Percentiles rank a stretch among this genome's conserved stretches.
phyloP scores from a whole-genome alignment of 306 rosid genomes.

The Lotus japonicus region DNA sequence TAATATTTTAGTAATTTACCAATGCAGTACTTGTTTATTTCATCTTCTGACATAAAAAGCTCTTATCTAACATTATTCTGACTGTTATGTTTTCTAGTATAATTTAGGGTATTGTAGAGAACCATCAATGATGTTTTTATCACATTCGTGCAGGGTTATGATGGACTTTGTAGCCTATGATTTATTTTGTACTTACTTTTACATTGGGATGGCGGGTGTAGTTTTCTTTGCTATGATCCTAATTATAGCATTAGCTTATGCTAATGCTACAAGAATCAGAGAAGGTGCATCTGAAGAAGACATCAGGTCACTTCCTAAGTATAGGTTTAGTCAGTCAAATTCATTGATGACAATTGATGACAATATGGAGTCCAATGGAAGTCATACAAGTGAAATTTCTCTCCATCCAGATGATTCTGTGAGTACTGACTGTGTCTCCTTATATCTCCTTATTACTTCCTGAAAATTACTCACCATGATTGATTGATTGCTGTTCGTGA shows the following conservation, averaged over 20 bases:
- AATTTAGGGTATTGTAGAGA: neutral
- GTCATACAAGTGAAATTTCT: constrained; percentile 38
- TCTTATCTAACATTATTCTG: neutral
- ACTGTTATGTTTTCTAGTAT: neutral
- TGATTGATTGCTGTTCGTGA: no score
- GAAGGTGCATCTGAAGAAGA: constrained; percentile 87
- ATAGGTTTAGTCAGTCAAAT: constrained; percentile 52
- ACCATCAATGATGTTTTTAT: constrained; percentile 1
- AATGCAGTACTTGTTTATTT: neutral
- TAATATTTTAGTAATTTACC: neutral
- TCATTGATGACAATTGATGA: constrained; percentile 28
- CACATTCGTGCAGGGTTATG: constrained; percentile 58
- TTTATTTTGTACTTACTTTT: constrained; percentile 62
- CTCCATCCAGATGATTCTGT: constrained; percentile 82
- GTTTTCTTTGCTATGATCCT: constrained; percentile 63
- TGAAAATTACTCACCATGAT: no score
- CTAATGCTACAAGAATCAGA: constrained; percentile 58
- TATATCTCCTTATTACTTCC: no score
- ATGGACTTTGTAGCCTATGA: constrained; percentile 78
- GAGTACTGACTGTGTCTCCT: constrained; percentile 34
- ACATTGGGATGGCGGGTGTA: constrained; percentile 66
- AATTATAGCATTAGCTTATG: constrained; percentile 60
- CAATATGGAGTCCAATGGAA: constrained; percentile 33
- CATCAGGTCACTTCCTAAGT: constrained; percentile 65
- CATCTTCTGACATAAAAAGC: neutral